Evolutionary conservation across 805 yeast species (phyloP).

Genomic region (Zygotorulaspora chibaensis): DNA sequence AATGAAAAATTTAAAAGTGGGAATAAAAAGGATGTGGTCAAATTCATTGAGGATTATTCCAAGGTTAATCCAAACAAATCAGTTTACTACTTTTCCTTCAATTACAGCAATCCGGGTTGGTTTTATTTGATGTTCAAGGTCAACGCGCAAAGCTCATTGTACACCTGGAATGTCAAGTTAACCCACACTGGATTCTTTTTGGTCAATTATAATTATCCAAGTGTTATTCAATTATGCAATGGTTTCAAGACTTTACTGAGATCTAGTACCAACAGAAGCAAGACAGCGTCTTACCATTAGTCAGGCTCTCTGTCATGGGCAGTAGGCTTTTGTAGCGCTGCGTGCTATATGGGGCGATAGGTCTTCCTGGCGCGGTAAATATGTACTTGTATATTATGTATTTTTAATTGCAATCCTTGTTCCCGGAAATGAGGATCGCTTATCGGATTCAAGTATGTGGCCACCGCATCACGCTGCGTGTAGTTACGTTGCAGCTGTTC

Average conservation of each 20-base stretch:
- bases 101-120: conserved; percentile 92
- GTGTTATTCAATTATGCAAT: conserved; percentile 80
- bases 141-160: conserved; percentile 59
- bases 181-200: conserved; percentile 81
- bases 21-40: conserved; percentile 69
- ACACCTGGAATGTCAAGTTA: conserved; percentile 88
- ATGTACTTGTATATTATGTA: no score
- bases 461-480: no score
- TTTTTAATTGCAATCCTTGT: no score
- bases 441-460: no score
- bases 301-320: not conserved
- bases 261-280: conserved; percentile 28
- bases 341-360: not conserved
- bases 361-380: no score
- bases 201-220: conserved; percentile 80
- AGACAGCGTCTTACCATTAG: conserved; percentile 8
- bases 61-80: conserved; percentile 88
- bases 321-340: not conserved
- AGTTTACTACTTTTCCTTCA: conserved; percentile 85
- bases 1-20: conserved; percentile 86
- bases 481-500: no score
- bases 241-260: conserved; percentile 77
- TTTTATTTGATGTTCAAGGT: conserved; percentile 83
- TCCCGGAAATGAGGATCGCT: no score
- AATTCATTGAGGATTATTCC: conserved; percentile 84